A percentile compares a stretch with the other conserved stretches of the same genome.
These are phyloP conservation scores for Auricularia sp. DNA, from an alignment of 768 basidiomycete genomes.

Conservation along the genomic window DNA sequence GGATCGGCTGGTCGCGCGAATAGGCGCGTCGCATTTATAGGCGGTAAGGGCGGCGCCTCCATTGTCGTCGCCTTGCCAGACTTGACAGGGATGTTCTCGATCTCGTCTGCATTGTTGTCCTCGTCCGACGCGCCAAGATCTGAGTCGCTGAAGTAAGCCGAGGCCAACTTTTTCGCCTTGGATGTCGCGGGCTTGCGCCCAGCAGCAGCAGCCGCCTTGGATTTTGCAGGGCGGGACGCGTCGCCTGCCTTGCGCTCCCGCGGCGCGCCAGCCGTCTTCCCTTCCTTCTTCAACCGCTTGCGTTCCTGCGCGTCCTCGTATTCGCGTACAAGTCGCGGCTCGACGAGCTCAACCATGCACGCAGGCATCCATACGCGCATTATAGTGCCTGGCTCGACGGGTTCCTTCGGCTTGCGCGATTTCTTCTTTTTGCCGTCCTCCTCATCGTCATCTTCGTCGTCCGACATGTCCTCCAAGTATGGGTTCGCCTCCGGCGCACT, in stretches of 20 bases:
- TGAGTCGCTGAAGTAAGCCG: neutral
- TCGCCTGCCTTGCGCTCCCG: constrained; percentile 22
- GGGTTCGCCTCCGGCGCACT: constrained; percentile 29
- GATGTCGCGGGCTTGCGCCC: neutral
- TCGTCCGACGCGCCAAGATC: neutral
- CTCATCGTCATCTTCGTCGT: constrained; percentile 42
- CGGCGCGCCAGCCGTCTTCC: constrained; percentile 9
- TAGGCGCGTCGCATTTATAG: neutral
- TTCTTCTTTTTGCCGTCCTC: constrained; percentile 26
- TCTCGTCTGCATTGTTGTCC: neutral
- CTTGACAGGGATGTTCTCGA: neutral
- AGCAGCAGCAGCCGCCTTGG: neutral
- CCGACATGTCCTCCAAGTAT: constrained; percentile 39
- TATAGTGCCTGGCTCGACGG: constrained; percentile 44
- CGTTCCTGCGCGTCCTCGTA: constrained; percentile 43
- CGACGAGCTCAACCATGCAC: constrained; percentile 59
- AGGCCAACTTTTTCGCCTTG: constrained; percentile 3
- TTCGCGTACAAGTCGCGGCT: constrained; percentile 51
- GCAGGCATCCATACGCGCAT: constrained; percentile 77
- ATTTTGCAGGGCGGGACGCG: constrained; percentile 5
- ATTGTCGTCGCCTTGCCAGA: neutral
- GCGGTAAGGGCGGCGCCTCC: neutral
- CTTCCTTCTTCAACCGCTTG: constrained; percentile 41
- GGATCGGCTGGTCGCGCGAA: neutral
- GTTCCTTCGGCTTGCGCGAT: constrained; percentile 29